Conservation (phyloP, 1,284 basidiomycete genomes). For the Ceratobasidium sp. region DNA sequence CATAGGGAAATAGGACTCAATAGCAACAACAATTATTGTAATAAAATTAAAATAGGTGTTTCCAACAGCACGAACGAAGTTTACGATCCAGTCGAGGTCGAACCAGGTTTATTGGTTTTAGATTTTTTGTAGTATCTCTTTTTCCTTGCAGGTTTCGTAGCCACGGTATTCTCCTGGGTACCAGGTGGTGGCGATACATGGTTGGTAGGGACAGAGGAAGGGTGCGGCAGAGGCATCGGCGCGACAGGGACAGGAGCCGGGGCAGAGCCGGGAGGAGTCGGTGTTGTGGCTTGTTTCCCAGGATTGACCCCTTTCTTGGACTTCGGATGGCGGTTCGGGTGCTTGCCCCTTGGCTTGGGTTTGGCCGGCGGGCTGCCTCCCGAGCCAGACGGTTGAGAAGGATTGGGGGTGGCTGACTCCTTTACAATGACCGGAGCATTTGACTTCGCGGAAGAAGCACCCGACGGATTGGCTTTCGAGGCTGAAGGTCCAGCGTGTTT, state of each 20-base stretch:
- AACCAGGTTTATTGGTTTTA: conserved; percentile 28
- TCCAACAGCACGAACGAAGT: conserved; percentile 20
- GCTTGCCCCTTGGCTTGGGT: neutral
- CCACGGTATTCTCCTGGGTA: neutral
- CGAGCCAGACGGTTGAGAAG: conserved; percentile 15
- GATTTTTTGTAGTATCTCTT: conserved; percentile 28
- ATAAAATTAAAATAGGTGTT: conserved; percentile 34
- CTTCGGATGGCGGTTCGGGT: neutral
- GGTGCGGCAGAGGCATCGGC: neutral
- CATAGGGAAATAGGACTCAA: conserved; percentile 21
- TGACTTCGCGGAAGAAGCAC: neutral
- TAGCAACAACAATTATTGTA: conserved; percentile 36
- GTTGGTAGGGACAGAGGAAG: neutral
- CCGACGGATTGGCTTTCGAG: neutral
- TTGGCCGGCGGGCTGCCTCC: neutral
- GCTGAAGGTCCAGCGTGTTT: neutral
- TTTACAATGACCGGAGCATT: neutral
- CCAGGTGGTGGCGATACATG: neutral
- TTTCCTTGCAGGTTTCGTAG: neutral
- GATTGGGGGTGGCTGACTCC: neutral
- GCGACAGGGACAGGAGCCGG: neutral
- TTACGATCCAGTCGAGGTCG: conserved; percentile 14
- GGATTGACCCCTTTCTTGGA: neutral
- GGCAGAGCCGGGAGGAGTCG: neutral
- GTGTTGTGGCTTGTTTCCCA: neutral